A percentile compares a stretch with the other conserved stretches of the same genome.
Evolutionary conservation across 202 grass and related monocot species (phyloP).

Genomic region (Dendrocalamus latiflorus): DNA sequence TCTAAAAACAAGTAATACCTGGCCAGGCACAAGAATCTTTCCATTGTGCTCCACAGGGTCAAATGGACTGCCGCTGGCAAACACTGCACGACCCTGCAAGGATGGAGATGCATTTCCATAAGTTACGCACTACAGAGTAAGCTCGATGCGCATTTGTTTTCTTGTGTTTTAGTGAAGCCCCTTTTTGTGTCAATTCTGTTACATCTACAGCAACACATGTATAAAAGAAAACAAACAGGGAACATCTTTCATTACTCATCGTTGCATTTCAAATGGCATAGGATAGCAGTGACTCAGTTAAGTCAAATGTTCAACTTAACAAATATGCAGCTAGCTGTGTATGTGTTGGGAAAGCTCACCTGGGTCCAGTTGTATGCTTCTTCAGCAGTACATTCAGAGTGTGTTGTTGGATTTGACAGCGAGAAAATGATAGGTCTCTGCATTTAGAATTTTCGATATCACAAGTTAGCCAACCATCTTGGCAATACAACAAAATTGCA

Average conservation of each 20-base stretch:
- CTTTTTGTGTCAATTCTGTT: not conserved
- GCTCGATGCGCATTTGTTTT: not conserved
- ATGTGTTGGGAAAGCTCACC: conserved; percentile 39
- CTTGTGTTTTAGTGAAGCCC: not conserved
- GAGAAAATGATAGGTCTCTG: conserved; percentile 87
- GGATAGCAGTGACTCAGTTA: not conserved
- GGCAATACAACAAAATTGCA: conserved; percentile 6
- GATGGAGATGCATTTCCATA: conserved; percentile 13
- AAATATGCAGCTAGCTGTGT: not conserved
- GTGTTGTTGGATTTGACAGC: conserved; percentile 88
- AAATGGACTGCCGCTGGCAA: conserved; percentile 99
- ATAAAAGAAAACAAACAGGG: not conserved
- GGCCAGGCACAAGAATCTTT: conserved; percentile 78
- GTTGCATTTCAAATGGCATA: not conserved
- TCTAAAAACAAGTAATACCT: conserved; percentile 51
- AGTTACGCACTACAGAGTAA: not conserved
- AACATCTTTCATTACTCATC: not conserved
- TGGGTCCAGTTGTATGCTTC: conserved; percentile 87
- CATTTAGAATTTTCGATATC: not conserved
- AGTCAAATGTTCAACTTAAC: not conserved
- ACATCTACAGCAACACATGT: not conserved
- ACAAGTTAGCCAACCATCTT: conserved; percentile 9
- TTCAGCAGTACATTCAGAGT: conserved; percentile 93
- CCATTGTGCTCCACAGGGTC: conserved; percentile 69
- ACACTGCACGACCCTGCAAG: conserved; percentile 76